Base-by-base conservation (phyloP, 2,329 filamentous ascomycete species). In the Fusarium solani-melongenae region DNA sequence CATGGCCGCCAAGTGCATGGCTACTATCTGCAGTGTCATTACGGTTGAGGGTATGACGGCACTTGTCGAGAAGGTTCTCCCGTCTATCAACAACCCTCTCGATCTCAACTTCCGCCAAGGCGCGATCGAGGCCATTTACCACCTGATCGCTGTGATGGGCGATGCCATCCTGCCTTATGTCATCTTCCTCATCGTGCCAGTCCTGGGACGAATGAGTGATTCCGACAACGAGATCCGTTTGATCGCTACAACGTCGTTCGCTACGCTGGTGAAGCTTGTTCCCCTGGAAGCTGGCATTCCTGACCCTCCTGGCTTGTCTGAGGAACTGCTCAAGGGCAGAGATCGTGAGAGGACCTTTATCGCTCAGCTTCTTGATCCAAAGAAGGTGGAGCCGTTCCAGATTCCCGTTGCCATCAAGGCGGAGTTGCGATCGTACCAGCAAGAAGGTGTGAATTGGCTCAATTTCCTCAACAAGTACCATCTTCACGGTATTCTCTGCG, bases 381-480 rank as follows among this genome's bases (percentile, higher is more conserved):
- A 98, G 83, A 99, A 99, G 83, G 94, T 99, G 27, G 96, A 99
- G 82, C 87, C 93, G 0, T 99, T 98, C 83, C 86, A 93, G 73
- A 97, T 99, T 53, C 96, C 96, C 0, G 96, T 99, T 49, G 93
- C 94, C 6, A 99, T 99, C 86, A 98, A 98, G 83, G 97, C 96
- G 0, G 94, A 97, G 78, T 89, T 99, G 60, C 94, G 96, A 72
- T 97, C 95, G 0, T 99, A 99, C 80, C 97, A 99, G 82, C 96
- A 99, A 82, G 96, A 99, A 62, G 96, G 96, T 81, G 96, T 99
- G 80, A 99, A 99, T 81, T 99, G 96, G 96, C 90, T 99, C 60
- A 92, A 97, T 65, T 99, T 99, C 85, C 91, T 99, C 76, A 99
- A 99, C 82, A 95, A 95, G 66, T 99, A 98, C 81, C 96, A 99